A percentile compares a stretch with the other conserved stretches of the same genome.
Evolutionary conservation across 371 early-diverging fungal species (phyloP).

Genomic region (Mycotypha africana): DNA sequence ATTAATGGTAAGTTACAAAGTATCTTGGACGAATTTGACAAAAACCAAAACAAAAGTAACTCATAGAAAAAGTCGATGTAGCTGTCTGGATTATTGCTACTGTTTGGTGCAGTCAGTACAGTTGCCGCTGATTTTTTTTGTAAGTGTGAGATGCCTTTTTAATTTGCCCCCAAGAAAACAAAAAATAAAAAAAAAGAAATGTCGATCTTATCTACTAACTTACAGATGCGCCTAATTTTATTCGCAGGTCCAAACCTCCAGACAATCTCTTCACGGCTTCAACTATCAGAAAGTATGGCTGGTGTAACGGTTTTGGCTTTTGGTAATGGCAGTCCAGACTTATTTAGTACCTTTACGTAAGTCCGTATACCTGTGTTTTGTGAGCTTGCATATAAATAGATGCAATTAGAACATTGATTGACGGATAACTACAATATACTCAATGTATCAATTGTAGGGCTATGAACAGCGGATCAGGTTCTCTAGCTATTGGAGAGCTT

Average conservation of each 20-base stretch:
- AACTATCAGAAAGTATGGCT: constrained; percentile 70
- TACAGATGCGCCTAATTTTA: too few relatives aligned
- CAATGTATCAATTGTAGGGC: too few relatives aligned
- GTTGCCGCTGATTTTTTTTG: constrained; percentile 72
- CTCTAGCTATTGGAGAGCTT: constrained; percentile 77
- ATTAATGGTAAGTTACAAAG: constrained; percentile 12
- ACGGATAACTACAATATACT: too few relatives aligned
- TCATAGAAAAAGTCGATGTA: constrained; percentile 3
- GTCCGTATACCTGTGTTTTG: too few relatives aligned
- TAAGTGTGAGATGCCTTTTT: constrained; percentile 21
- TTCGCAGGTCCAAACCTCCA: constrained; percentile 50
- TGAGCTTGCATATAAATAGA: too few relatives aligned
- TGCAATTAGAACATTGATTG: not conserved
- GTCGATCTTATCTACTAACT: not conserved
- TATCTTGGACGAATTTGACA: not conserved
- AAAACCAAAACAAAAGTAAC: too few relatives aligned
- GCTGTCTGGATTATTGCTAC: constrained; percentile 26
- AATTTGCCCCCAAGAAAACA: not conserved
- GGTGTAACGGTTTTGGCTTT: constrained; percentile 87
- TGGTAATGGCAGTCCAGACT: constrained; percentile 82
- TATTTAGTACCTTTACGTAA: constrained; percentile 71
- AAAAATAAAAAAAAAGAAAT: not conserved
- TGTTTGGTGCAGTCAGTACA: constrained; percentile 62
- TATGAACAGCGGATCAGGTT: constrained; percentile 65
- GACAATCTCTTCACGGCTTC: constrained; percentile 51